Evolutionary conservation across 164 flowering plant species (phyloP), one percentile per base, ranked within the genome.

Genomic region (Vitis labrusca): DNA sequence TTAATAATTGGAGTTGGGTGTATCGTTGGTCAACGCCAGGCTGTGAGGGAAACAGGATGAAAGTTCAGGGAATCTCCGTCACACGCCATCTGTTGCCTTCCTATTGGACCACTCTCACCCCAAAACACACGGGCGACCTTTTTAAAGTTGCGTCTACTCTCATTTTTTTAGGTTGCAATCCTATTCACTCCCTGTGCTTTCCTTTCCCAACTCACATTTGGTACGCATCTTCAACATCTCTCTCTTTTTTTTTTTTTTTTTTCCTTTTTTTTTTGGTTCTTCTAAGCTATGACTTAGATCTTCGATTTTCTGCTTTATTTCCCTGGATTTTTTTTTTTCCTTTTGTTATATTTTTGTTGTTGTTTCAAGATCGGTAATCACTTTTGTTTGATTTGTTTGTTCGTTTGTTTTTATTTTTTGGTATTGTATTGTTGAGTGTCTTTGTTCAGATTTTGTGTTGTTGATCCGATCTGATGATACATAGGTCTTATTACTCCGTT

Each of bases 11-110:
- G 44, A 6, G 44, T 23, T 37, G 44, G 44, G 44, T 3, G 63
- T 8, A 50, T 78, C 71, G 81, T 71, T 78, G 53, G 76, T 78
- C 81, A 67, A 67, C 61, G 69, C 69, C 70, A 65, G 64, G 74
- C 61, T 51, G 73, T 37, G 0, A 37, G 44, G 44, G 44, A 6
- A 6, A 6, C 0, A 53, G 62, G 62, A 17, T 15, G 10, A 15
- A 54, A 37, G 15, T 44, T 44, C 63, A 52, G 59, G 61, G 71
- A 69, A 68, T 68, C 73, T 71, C 68, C 64, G 67, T 51, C 49
- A 60, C 62, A 69, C 48, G 66, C 51, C 74, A 75, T 61, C 52
- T 75, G 76, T 69, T 69, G n/a, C 15, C 8, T 52, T 69, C 57
- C 48, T 30, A 72, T 69, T 75, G 81, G 78, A 57, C 67, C 73